phyloP scores from a whole-genome alignment of 805 yeast species.

The Ogataea wickerhamii region DNA sequence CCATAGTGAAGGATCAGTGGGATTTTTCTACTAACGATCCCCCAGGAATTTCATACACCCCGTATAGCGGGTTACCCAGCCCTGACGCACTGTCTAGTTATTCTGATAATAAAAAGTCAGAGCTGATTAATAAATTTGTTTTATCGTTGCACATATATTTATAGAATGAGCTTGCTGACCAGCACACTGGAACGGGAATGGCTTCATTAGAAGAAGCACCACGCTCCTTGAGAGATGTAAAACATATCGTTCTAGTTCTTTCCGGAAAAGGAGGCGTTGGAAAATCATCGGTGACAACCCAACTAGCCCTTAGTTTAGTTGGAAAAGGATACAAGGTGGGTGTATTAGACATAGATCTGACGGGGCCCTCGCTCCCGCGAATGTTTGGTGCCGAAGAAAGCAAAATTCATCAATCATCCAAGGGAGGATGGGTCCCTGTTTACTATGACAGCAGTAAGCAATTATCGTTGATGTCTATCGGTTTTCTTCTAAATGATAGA shows the following conservation, averaged over 20 bases:
- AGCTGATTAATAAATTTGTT: no score
- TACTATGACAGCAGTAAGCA: slow-evolving; percentile 40
- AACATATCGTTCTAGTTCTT: slow-evolving; percentile 75
- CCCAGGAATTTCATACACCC: no score
- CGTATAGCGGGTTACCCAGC: no score
- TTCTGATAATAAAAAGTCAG: no score
- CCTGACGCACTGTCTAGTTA: no score
- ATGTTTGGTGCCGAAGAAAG: slow-evolving; percentile 87
- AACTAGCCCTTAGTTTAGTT: slow-evolving; percentile 79
- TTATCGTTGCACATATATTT: no score
- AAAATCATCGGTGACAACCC: slow-evolving; percentile 93
- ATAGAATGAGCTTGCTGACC: no score
- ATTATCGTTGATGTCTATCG: slow-evolving; percentile 78
- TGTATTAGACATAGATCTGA: slow-evolving; percentile 88
- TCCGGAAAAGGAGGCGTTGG: slow-evolving; percentile 99
- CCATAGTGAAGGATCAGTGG: no score
- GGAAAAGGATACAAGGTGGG: slow-evolving; percentile 79
- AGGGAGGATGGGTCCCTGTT: slow-evolving; percentile 97
- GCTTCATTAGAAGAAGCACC: slow-evolving; percentile 24
- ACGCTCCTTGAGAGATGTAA: slow-evolving; percentile 42
- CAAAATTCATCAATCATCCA: slow-evolving; percentile 74
- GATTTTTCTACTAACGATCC: no score
- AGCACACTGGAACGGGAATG: no score
- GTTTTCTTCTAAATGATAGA: slow-evolving; percentile 77
- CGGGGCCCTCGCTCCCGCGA: slow-evolving; percentile 95